Evolutionary conservation across 202 grass and related monocot species (phyloP).

Genomic region (Dendrocalamus latiflorus): DNA sequence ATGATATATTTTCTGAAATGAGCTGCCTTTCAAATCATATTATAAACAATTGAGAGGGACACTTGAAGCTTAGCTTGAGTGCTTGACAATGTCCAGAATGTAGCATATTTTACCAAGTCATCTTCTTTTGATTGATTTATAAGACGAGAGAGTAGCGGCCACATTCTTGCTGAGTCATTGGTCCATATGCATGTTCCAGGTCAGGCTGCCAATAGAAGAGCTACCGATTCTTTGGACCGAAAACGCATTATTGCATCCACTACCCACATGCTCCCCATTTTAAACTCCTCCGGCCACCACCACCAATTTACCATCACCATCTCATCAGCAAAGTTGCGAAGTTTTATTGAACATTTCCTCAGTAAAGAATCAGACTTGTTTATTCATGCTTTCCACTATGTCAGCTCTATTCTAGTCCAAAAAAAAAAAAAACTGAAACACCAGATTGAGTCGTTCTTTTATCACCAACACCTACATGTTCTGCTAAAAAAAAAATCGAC

Average conservation of each 20-base stretch:
- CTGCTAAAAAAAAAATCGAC: neutral
- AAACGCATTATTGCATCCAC: neutral
- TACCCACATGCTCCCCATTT: neutral
- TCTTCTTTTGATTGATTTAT: too few species aligned
- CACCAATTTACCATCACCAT: neutral
- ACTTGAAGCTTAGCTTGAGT: too few species aligned
- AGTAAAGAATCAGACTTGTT: neutral
- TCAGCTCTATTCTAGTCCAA: neutral
- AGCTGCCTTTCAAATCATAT: too few species aligned
- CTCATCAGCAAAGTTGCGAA: neutral
- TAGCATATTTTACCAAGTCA: too few species aligned
- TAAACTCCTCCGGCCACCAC: too few species aligned
- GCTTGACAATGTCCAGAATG: too few species aligned
- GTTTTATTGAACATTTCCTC: neutral
- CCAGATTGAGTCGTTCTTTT: too few species aligned
- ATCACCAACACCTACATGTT: neutral
- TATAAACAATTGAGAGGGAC: too few species aligned
- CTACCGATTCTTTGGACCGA: neutral
- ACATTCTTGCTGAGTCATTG: neutral
- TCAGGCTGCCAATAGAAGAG: neutral
- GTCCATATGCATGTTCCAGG: neutral
- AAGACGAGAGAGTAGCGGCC: too few species aligned
- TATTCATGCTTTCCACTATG: neutral
- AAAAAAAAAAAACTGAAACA: neutral
- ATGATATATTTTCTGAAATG: too few species aligned